Conservation (phyloP, 2,329 filamentous ascomycete genomes). For the Pyrenophora graminea region DNA sequence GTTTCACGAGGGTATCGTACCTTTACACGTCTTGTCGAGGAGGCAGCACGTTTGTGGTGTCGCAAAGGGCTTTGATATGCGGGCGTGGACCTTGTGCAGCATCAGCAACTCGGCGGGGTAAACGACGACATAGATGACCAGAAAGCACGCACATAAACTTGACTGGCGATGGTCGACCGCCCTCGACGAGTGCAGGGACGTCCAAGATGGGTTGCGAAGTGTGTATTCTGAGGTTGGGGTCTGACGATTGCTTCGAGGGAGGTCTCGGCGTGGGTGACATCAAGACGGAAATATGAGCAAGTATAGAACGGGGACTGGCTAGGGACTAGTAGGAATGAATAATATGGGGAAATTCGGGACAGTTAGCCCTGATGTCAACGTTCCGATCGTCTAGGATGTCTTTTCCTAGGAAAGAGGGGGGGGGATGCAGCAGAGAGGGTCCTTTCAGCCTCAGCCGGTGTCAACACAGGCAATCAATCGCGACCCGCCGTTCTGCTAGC, state of each 20-base stretch:
- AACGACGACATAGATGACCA: conserved; percentile 4
- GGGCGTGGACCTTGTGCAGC: conserved; percentile 56
- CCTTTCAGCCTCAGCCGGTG: conserved; percentile 21
- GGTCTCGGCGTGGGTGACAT: conserved; percentile 25
- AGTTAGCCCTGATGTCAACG: conserved; percentile 1
- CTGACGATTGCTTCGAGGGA: conserved; percentile 26
- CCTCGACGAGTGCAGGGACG: conserved; percentile 46
- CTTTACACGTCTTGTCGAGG: conserved; percentile 66
- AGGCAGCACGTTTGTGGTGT: conserved; percentile 66
- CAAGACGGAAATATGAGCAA: conserved; percentile 5
- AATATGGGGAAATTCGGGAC: conserved; percentile 21
- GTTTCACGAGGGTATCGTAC: conserved; percentile 40
- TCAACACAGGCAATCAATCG: not conserved
- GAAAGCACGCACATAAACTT: conserved; percentile 54
- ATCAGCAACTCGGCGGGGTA: conserved; percentile 36
- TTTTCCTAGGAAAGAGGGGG: not conserved
- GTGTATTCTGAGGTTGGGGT: conserved; percentile 42
- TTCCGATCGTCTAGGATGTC: conserved; percentile 14
- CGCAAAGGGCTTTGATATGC: conserved; percentile 66
- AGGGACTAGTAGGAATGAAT: conserved; percentile 16
- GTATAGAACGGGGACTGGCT: conserved; percentile 4
- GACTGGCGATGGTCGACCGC: conserved; percentile 50
- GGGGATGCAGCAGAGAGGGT: conserved; percentile 12
- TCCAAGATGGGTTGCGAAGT: conserved; percentile 56
- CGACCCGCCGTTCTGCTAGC: not conserved